A percentile compares a stretch with the other conserved stretches of the same genome.
Evolutionary conservation across 1,284 basidiomycete genomes (phyloP).

Genomic region (Puccinia triticina): DNA sequence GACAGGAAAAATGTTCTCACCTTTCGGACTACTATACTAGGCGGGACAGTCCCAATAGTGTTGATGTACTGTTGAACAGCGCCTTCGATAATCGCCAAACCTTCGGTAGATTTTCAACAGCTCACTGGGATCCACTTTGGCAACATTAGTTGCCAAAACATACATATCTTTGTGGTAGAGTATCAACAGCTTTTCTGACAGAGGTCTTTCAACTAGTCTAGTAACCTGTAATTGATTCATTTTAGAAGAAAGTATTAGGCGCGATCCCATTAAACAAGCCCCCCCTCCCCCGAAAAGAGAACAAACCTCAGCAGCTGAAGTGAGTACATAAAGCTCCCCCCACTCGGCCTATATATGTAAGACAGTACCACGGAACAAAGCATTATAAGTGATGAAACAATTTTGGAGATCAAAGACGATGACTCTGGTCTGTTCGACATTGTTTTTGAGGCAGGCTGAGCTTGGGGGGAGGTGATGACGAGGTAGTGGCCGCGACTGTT

Average conservation of each 20-base stretch:
- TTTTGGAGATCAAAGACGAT: constrained; percentile 91
- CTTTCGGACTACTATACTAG: constrained; percentile 95
- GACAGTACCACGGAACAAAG: constrained; percentile 76
- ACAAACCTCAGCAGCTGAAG: constrained; percentile 73
- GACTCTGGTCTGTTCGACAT: constrained; percentile 75
- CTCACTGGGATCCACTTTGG: constrained; percentile 66
- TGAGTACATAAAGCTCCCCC: constrained; percentile 75
- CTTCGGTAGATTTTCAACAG: constrained; percentile 82
- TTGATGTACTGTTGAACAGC: constrained; percentile 89
- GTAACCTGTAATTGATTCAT: constrained; percentile 19
- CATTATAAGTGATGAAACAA: constrained; percentile 82
- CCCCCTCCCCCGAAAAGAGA: too few species aligned
- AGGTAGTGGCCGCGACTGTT: constrained; percentile 67
- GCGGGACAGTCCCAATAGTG: constrained; percentile 84
- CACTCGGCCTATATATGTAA: constrained; percentile 77
- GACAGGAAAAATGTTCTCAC: constrained; percentile 62
- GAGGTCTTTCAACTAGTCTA: constrained; percentile 74
- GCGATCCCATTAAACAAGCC: not conserved
- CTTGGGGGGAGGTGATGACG: constrained; percentile 83
- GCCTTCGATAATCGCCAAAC: constrained; percentile 88
- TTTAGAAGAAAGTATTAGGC: not conserved
- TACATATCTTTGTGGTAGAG: constrained; percentile 70
- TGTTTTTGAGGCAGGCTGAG: constrained; percentile 55
- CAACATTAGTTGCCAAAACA: constrained; percentile 70
- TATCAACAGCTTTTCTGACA: constrained; percentile 75